Percentiles rank a stretch among this genome's conserved stretches.
Conservation (phyloP, 176 grass and related monocot species). For the Musa schizocarpa region DNA sequence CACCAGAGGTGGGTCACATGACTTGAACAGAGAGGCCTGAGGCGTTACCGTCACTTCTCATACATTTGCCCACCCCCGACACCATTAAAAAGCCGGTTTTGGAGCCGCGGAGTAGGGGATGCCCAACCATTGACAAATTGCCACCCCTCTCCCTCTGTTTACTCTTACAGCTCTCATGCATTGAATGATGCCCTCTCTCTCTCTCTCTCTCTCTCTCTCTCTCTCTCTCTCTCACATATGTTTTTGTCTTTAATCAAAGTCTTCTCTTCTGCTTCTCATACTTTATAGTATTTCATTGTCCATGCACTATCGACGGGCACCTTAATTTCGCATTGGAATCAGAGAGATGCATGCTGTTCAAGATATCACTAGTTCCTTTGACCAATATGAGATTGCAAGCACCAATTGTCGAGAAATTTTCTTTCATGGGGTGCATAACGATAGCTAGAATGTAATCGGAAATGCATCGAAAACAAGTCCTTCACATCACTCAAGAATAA, state of each 20-base stretch:
- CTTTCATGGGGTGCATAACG: no score
- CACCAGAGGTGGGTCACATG: background rate
- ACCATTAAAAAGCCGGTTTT: constrained; percentile 14
- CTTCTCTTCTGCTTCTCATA: no score
- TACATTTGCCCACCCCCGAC: constrained; percentile 1
- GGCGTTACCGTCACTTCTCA: constrained; percentile 19
- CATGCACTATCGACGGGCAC: no score
- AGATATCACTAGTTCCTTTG: no score
- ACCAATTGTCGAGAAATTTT: no score
- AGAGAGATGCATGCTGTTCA: no score
- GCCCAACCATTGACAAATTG: background rate
- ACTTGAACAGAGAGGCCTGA: background rate
- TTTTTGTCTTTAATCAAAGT: background rate
- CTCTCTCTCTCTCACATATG: background rate
- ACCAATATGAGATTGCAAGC: no score
- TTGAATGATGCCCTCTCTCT: background rate
- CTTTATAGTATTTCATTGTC: no score
- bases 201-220: background rate
- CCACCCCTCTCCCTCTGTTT: no score
- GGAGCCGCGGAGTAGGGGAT: constrained; percentile 8
- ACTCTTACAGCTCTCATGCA: background rate
- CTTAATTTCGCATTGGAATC: no score
- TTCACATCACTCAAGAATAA: background rate
- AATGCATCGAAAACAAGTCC: background rate
- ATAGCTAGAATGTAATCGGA: no score